Evolutionary conservation across 2,329 filamentous ascomycete species (phyloP), one percentile per base, ranked within the genome.

Genomic region (Colletotrichum camelliae): DNA sequence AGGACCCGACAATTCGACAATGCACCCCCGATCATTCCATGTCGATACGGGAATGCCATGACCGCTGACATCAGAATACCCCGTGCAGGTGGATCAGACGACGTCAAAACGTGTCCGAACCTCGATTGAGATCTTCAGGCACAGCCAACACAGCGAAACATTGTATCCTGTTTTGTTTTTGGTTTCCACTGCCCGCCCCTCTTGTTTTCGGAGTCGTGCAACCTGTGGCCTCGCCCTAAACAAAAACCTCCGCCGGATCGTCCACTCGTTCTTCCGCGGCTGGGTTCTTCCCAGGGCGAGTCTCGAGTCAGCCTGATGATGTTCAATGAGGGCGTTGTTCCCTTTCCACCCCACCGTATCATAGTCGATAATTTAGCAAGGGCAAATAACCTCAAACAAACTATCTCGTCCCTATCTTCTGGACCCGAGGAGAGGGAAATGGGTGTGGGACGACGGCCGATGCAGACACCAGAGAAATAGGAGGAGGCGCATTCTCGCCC

Each of bases 61-160:
- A 66, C 29, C 39, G 29, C 18, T 72, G 70, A 68, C 64, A 72
- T 68, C 70, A 72, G 70, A 55, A 39, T 52, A 65, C 57, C 37
- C 57, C 55, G 37, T 55, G 35, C n/a, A 43, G 31, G 70, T 67
- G 65, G 70, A 67, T 52, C 55, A 18, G 70, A 68, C 70, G 65
- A 68, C 70, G 64, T 72, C 70, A 68, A 72, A 68, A 72, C 70
- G 24, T 61, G 52, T 37, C 27, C 64, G 13, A 72, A 48, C 55
- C 31, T 67, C 33, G 35, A 72, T 72, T 60, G 52, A 52, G 64
- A 72, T 72, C 70, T 72, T 64, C 60, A 48, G 31, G 58, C 58
- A 31, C 13, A 61, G 43, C 43, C 43, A 48, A 48, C 43, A 48
- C 43, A 21, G 43, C 58, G 35, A 24, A 37, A 70, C 29, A 33